Conservation (phyloP, 169 alveolate species). For the Cryptosporidium xiaoi region DNA sequence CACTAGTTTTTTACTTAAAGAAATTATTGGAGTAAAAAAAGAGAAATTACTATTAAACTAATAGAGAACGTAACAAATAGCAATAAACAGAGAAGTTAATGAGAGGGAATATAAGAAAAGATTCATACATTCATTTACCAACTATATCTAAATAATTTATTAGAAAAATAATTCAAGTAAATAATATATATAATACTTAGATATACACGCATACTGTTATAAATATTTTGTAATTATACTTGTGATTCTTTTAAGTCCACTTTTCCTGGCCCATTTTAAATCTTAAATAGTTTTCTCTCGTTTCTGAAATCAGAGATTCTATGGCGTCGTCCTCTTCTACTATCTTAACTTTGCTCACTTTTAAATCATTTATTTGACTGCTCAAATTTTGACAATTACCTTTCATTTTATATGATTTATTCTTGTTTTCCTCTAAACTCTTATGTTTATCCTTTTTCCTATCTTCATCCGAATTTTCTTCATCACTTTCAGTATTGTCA, state of each 20-base stretch:
- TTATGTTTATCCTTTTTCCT: too few relatives aligned
- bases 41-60: too few relatives aligned
- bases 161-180: neutral
- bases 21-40: too few relatives aligned
- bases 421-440: too few relatives aligned
- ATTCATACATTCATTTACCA: too few relatives aligned
- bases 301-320: conserved; percentile 39
- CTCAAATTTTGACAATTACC: neutral
- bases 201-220: neutral
- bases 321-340: conserved; percentile 48
- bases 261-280: conserved; percentile 16
- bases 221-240: neutral
- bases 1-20: too few relatives aligned
- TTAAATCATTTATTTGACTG: neutral
- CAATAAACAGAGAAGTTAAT: neutral
- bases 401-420: too few relatives aligned
- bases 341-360: neutral
- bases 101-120: neutral
- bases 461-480: neutral
- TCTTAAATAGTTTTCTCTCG: conserved; percentile 8
- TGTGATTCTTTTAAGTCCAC: conserved; percentile 13
- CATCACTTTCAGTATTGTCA: neutral
- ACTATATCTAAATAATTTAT: too few relatives aligned
- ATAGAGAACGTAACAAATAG: neutral
- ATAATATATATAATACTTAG: too few relatives aligned